These are phyloP conservation scores for Ganoderma lucidum DNA, from an alignment of 1,284 basidiomycete species.

Conservation along the genomic window DNA sequence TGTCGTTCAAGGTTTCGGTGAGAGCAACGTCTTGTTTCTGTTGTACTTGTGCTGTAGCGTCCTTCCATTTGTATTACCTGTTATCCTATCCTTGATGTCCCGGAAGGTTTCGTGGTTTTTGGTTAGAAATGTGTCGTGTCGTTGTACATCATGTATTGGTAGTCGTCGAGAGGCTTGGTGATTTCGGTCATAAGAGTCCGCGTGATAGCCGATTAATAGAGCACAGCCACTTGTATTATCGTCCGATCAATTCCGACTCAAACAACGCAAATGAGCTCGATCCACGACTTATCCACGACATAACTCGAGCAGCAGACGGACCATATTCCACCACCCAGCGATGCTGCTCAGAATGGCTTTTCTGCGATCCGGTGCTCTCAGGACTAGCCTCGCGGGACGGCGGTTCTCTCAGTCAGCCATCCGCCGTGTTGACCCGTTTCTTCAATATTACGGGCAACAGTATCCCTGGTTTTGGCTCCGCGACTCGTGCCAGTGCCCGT, in stretches of 20 bases:
- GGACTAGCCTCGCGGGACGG: neutral
- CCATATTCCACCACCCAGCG: neutral
- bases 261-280: neutral
- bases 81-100: neutral
- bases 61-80: neutral
- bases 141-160: too few relatives aligned
- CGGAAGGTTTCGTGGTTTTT: too few relatives aligned
- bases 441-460: slow-evolving; percentile 33
- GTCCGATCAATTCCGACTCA: neutral
- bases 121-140: too few relatives aligned
- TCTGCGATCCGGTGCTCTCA: neutral
- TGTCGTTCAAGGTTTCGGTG: neutral
- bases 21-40: neutral
- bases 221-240: neutral
- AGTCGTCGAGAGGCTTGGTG: too few relatives aligned
- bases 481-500: slow-evolving; percentile 61
- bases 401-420: slow-evolving; percentile 12
- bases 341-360: neutral
- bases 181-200: neutral
- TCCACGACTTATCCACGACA: neutral
- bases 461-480: slow-evolving; percentile 55
- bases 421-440: neutral
- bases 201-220: neutral
- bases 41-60: neutral
- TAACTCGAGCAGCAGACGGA: neutral